Conservation (phyloP, 768 basidiomycete species). For the Antrodiella citrinella region DNA sequence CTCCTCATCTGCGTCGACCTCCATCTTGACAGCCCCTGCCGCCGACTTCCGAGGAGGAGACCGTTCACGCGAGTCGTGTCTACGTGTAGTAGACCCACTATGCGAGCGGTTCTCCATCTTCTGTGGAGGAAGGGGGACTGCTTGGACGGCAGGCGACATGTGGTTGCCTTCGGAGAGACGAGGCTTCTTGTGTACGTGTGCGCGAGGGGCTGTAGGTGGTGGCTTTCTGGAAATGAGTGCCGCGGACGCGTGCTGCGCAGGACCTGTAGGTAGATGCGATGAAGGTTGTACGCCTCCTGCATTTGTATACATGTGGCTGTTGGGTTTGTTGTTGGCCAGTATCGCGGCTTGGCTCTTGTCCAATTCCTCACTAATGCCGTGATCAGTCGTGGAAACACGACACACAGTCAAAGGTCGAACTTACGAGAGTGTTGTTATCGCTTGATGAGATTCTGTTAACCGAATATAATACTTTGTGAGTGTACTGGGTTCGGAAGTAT, state of each 20-base stretch:
- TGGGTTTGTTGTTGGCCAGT: constrained; percentile 36
- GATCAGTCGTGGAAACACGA: constrained; percentile 8
- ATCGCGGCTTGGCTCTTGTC: constrained; percentile 70
- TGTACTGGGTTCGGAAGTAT: not conserved
- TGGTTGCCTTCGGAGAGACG: constrained; percentile 53
- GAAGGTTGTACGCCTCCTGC: constrained; percentile 19
- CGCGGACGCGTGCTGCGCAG: constrained; percentile 10
- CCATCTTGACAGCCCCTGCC: constrained; percentile 22
- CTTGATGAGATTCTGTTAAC: constrained; percentile 65
- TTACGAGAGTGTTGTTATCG: constrained; percentile 65
- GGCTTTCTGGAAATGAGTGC: constrained; percentile 32
- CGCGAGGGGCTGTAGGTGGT: constrained; percentile 74
- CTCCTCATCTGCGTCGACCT: constrained; percentile 43
- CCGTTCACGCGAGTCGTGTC: constrained; percentile 15
- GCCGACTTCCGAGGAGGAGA: constrained; percentile 14
- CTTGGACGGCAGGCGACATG: constrained; percentile 9
- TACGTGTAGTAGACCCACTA: constrained; percentile 11
- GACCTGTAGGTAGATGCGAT: constrained; percentile 30
- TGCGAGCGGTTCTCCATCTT: constrained; percentile 11
- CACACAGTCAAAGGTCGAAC: constrained; percentile 22
- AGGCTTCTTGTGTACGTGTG: constrained; percentile 70
- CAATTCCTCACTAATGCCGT: constrained; percentile 53
- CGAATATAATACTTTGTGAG: not conserved
- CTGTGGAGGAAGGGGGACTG: constrained; percentile 10
- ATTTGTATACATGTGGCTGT: too few species aligned